Percentiles rank a stretch among this genome's conserved stretches.
Conservation (phyloP, 768 basidiomycete species). For the Daedalea quercina region DNA sequence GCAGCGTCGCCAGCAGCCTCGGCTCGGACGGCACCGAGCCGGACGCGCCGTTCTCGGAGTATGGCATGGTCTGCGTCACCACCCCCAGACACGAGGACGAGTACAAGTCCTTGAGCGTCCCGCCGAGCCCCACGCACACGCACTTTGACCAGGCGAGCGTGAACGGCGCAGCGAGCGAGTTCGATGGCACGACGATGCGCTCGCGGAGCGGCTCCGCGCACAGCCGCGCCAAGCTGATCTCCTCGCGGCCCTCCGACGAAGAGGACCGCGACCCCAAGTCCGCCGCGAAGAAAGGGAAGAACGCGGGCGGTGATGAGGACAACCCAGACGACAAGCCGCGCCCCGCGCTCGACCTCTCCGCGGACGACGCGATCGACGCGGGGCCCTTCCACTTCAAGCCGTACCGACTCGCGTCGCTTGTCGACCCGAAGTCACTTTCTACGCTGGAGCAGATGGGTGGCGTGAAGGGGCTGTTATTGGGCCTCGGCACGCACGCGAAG, state of each 20-base stretch:
- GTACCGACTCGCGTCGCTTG: slow-evolving; percentile 68
- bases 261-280: slow-evolving; percentile 3
- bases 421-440: slow-evolving; percentile 83
- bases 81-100: slow-evolving; percentile 25
- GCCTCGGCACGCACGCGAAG: slow-evolving; percentile 63
- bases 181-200: slow-evolving; percentile 17
- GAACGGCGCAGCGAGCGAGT: slow-evolving; percentile 17
- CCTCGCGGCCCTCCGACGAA: slow-evolving; percentile 2
- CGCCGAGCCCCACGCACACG: slow-evolving; percentile 30
- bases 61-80: slow-evolving; percentile 16
- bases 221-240: slow-evolving; percentile 8
- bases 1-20: slow-evolving; percentile 51
- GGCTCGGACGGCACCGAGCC: slow-evolving; percentile 37
- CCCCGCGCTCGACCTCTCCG: slow-evolving; percentile 24
- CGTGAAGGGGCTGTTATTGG: slow-evolving; percentile 50
- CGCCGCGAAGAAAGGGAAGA: slow-evolving; percentile 1
- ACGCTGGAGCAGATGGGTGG: slow-evolving; percentile 69
- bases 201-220: slow-evolving; percentile 12
- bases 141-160: slow-evolving; percentile 33
- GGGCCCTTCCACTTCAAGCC: slow-evolving; percentile 73
- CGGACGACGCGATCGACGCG: slow-evolving; percentile 49
- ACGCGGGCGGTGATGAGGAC: slow-evolving; percentile 10
- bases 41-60: slow-evolving; percentile 21
- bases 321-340: slow-evolving; percentile 11
- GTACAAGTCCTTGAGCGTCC: slow-evolving; percentile 19